phyloP scores from a whole-genome alignment of 2,329 filamentous ascomycete genomes.

The Diaporthe citrichinensis region DNA sequence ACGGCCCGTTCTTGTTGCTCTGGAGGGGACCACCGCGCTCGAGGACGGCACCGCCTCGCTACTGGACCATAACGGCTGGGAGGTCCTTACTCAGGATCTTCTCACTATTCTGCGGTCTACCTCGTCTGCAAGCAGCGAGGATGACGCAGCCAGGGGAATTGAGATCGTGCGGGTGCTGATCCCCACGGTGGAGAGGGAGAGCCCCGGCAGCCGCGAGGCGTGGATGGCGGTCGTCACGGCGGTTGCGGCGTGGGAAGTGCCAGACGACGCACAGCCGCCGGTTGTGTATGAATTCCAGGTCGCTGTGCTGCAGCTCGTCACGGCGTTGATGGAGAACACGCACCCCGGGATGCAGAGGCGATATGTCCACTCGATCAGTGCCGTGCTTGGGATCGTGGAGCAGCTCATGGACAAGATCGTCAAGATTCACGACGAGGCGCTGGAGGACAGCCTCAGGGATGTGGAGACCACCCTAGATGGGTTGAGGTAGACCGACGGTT shows the following conservation, averaged over 20 bases:
- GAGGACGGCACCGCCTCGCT: slow-evolving; percentile 64
- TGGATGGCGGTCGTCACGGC: slow-evolving; percentile 71
- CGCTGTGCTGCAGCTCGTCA: slow-evolving; percentile 69
- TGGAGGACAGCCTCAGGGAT: slow-evolving; percentile 63
- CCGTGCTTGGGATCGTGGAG: slow-evolving; percentile 63
- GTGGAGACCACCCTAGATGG: slow-evolving; percentile 48
- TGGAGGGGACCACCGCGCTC: slow-evolving; percentile 69
- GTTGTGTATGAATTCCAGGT: slow-evolving; percentile 64
- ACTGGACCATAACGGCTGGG: slow-evolving; percentile 68
- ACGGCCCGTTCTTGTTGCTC: slow-evolving; percentile 68
- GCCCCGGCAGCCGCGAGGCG: slow-evolving; percentile 60
- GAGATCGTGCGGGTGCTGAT: slow-evolving; percentile 71
- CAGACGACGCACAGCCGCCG: slow-evolving; percentile 46
- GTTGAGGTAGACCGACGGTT: slow-evolving; percentile 38
- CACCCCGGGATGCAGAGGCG: slow-evolving; percentile 62
- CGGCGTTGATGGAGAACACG: slow-evolving; percentile 64
- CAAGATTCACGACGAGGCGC: slow-evolving; percentile 43
- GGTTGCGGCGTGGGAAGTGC: slow-evolving; percentile 63
- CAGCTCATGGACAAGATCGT: slow-evolving; percentile 54
- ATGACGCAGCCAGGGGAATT: slow-evolving; percentile 62
- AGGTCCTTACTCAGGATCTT: slow-evolving; percentile 65
- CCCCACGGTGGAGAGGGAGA: slow-evolving; percentile 63
- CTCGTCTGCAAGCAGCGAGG: slow-evolving; percentile 46
- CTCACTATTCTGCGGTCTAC: slow-evolving; percentile 56
- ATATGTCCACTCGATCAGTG: slow-evolving; percentile 65